Conservation (phyloP, 805 yeast species). For the Candida sakaeoensis region DNA sequence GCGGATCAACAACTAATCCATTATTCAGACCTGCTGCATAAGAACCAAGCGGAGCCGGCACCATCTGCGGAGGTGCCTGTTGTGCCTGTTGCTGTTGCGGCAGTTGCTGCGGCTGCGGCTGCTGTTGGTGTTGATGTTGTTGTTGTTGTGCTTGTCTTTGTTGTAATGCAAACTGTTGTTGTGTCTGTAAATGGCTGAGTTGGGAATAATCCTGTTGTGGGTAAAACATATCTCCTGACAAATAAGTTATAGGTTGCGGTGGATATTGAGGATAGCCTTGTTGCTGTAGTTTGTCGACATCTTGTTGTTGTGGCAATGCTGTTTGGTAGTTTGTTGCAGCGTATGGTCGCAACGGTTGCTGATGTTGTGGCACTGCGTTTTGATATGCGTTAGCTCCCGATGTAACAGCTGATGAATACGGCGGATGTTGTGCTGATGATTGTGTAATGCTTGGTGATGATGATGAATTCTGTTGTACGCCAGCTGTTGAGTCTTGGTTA, state of each 20-base stretch:
- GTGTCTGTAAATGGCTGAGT: conserved; percentile 4
- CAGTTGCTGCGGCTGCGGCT: neutral
- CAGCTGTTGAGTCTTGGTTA: too few relatives aligned
- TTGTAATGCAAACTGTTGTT: conserved; percentile 3
- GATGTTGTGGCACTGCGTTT: neutral
- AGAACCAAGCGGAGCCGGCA: neutral
- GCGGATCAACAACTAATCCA: neutral
- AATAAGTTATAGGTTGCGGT: conserved; percentile 6
- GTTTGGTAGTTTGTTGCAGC: neutral
- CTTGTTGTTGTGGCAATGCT: conserved; percentile 2
- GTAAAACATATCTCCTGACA: conserved; percentile 4
- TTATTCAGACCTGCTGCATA: neutral
- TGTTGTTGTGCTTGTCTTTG: conserved; percentile 7
- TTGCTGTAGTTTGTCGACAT: conserved; percentile 8
- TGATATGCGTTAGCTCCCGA: neutral
- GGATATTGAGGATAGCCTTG: conserved; percentile 7
- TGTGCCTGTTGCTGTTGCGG: conserved; percentile 3
- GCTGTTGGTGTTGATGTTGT: conserved; percentile 6
- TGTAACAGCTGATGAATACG: neutral
- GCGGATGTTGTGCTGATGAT: neutral
- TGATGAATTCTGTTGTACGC: neutral
- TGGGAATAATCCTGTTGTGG: conserved; percentile 4
- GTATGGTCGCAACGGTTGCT: conserved; percentile 2
- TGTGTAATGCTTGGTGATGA: neutral
- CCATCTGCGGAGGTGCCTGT: neutral